Evolutionary conservation across 108 stramenopile genomes (phyloP), one percentile per base, ranked within the genome.

Genomic region (Nannochloropsis gaditana): DNA sequence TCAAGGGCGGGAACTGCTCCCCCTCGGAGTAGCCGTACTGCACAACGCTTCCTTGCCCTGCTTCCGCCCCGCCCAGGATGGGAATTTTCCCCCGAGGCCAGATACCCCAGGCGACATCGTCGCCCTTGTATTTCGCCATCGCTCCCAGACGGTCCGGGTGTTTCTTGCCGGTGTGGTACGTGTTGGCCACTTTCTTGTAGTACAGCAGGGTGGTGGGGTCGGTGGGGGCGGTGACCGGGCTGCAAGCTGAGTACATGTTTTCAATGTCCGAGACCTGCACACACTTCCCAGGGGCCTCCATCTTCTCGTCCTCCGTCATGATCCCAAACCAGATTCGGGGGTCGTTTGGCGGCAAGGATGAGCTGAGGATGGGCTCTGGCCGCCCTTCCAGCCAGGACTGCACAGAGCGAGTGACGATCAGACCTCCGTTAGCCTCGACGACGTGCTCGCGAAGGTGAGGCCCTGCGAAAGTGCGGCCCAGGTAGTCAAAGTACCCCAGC

Each of bases 71-170:
- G 59, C 59, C 59, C 59, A 73, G n/a, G 59, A 73, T 73, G 19
- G 15, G 19, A 15, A 73, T n/a, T 15, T 15, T n/a, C 4, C n/a
- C 59, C 59, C 2, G 59, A 73, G 59, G 59, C 59, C 59, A 73
- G 59, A 73, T 73, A n/a, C 59, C 59, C 59, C 59, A 73, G 19
- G 59, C 59, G 19, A 73, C 59, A 1, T 73, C 59, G n/a, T 73
- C 59, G 59, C 59, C 59, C 59, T 73, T 73, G 59, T 73, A 73
- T 73, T 73, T 73, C n/a, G 59, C 59, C 59, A 73, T 15, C 59
- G 59, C 59, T 2, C 59, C 59, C n/a, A 73, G 59, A 15, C 59
- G 15, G 15, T 73, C 59, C 59, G 59, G 59, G 59, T 73, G 59
- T 15, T 73, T n/a, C n/a, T 73, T 73, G 5, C 59, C 59, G 2